phyloP scores from a whole-genome alignment of 768 basidiomycete genomes.

The Udeniomyces megalosporus region DNA sequence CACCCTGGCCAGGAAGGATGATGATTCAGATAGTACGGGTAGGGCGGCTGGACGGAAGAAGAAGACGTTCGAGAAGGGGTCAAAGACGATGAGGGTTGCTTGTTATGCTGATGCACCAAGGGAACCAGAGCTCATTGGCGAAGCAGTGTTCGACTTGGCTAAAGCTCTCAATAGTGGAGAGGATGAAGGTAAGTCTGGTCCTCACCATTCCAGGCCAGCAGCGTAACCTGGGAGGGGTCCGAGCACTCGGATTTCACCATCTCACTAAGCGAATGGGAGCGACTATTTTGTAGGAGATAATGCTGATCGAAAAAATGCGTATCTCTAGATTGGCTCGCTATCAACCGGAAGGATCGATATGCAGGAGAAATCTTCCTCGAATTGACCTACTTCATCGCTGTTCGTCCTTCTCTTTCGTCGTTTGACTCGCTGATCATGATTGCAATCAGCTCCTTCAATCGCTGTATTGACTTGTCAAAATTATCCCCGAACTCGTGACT shows the following conservation, averaged over 20 bases:
- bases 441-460: no score
- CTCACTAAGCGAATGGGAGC: no score
- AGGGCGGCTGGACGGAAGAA: slow-evolving; percentile 19
- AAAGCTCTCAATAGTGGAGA: slow-evolving; percentile 71
- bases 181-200: slow-evolving; percentile 62
- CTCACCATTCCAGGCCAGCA: not conserved
- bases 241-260: no score
- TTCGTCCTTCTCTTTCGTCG: no score
- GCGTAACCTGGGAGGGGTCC: not conserved
- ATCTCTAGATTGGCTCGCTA: slow-evolving; percentile 73
- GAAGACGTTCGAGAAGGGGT: slow-evolving; percentile 19
- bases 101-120: slow-evolving; percentile 67
- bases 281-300: not conserved
- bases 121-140: slow-evolving; percentile 65
- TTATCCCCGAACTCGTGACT: not conserved
- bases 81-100: slow-evolving; percentile 46
- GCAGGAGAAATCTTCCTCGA: slow-evolving; percentile 81
- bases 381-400: slow-evolving; percentile 77
- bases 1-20: slow-evolving; percentile 18
- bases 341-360: slow-evolving; percentile 60
- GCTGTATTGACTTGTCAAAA: not conserved
- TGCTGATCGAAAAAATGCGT: slow-evolving; percentile 22
- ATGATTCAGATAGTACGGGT: slow-evolving; percentile 14
- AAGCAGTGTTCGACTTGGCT: slow-evolving; percentile 55
- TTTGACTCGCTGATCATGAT: no score